phyloP scores from a whole-genome alignment of 306 rosid genomes.

The Prunus salicina region DNA sequence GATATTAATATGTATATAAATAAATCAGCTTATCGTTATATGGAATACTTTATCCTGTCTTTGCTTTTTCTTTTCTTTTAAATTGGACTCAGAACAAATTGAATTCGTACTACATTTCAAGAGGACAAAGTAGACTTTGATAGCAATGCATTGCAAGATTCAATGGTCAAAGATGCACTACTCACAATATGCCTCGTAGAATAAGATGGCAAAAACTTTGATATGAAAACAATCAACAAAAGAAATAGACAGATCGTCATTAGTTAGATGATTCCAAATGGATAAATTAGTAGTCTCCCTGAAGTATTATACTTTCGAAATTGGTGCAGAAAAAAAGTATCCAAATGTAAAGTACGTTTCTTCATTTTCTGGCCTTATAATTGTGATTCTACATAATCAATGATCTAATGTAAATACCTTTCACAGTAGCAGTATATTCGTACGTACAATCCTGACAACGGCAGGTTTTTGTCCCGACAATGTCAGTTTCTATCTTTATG shows the following conservation, averaged over 20 bases:
- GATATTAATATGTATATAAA: not conserved
- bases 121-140: not conserved
- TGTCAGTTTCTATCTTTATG: not conserved
- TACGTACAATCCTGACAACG: not conserved
- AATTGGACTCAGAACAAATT: not conserved
- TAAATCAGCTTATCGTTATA: not conserved
- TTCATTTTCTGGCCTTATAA: not conserved
- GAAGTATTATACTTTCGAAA: not conserved
- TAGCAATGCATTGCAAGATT: not conserved
- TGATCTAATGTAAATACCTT: not conserved
- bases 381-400: not conserved
- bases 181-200: not conserved
- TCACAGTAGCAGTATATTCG: not conserved
- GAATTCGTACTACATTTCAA: not conserved
- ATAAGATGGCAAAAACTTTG: not conserved
- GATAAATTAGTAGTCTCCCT: not conserved
- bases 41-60: not conserved
- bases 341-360: not conserved
- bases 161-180: slow-evolving; percentile 1
- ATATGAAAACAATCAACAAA: not conserved
- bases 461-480: not conserved
- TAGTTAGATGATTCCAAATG: not conserved
- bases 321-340: not conserved
- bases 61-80: not conserved
- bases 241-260: not conserved